Evolutionary conservation across 2,329 filamentous ascomycete genomes (phyloP), one percentile per base, ranked within the genome.

Genomic region (Phaeomoniella chlamydospora): DNA sequence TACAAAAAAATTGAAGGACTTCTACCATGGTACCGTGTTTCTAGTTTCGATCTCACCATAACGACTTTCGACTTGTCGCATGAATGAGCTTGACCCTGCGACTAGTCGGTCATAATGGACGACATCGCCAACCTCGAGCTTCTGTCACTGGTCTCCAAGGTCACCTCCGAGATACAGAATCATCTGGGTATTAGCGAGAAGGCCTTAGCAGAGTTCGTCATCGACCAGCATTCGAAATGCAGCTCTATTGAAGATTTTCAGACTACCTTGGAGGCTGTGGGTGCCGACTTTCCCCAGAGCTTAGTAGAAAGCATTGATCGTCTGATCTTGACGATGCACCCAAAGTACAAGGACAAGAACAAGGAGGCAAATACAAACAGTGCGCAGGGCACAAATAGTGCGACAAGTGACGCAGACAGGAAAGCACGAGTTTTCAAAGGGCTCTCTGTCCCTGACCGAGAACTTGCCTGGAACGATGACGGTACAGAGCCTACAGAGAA

Each of bases 141-240:
- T 41, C 72, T 98, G 37, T 94, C 87, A 49, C 77, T 98, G 51
- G 86, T 96, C 38, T 90, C 85, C 35, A 94, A 88, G 58, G 85
- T 98, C 48, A 86, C 86, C 11, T 88, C 82, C 13, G 90, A 98
- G 59, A 70, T 98, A 36, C 80, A 93, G 50, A 98, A 98, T 53
- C 84, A 98, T 60, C 62, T 96, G 40, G 85, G 87, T 38, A 76
- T 94, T 49, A 81, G 74, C 54, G 87, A 98, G 61, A 94, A 93
- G 60, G 94, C 85, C 4, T 75, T 98, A 16, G 87, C 90, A 47
- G 90, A 98, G 59, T 98, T 94, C 54, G 76, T 98, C 50, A 94
- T 98, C 52, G 82, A 82, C 42, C 81, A 94, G 54, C 84, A 93
- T 49, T 61, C 80, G 54, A 74, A 87, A 69, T 81, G 77, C 62